Evolutionary conservation across 495 filamentous ascomycete genomes (phyloP).

Genomic region (Neurospora sp.): DNA sequence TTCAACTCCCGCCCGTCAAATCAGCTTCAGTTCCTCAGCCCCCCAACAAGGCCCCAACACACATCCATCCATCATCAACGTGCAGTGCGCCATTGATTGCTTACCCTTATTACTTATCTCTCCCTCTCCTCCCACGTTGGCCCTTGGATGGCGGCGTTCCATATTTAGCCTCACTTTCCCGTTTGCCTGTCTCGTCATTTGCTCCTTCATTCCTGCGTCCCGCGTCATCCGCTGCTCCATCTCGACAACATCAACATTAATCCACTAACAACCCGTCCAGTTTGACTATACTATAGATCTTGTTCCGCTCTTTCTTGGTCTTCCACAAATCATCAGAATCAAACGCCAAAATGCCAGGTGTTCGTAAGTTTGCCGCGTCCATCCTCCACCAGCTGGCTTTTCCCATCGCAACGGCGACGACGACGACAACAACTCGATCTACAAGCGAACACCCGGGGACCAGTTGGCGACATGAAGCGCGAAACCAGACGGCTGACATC

Average conservation of each 20-base stretch:
- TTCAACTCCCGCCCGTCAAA: not conserved
- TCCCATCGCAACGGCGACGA: not conserved
- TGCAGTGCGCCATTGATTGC: not conserved
- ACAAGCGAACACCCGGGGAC: not conserved
- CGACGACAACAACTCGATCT: not conserved
- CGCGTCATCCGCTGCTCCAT: not conserved
- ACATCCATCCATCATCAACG: not conserved
- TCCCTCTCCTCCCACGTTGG: not conserved
- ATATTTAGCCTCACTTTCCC: not conserved
- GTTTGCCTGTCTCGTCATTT: not conserved
- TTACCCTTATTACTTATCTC: not conserved
- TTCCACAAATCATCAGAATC: not conserved
- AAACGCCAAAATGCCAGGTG: constrained; percentile 11
- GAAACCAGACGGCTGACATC: not conserved
- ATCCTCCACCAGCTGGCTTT: not conserved
- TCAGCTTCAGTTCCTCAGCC: not conserved
- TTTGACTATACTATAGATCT: not conserved
- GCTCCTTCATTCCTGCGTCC: not conserved
- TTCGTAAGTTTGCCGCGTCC: constrained; percentile 7
- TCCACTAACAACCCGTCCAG: not conserved
- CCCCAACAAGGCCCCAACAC: not conserved
- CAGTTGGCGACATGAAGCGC: not conserved
- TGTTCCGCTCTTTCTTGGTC: not conserved
- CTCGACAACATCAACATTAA: not conserved
- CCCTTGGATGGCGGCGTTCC: not conserved